Evolutionary conservation across 78 protist species (phyloP).

Genomic region (Andalucia godoyi): DNA sequence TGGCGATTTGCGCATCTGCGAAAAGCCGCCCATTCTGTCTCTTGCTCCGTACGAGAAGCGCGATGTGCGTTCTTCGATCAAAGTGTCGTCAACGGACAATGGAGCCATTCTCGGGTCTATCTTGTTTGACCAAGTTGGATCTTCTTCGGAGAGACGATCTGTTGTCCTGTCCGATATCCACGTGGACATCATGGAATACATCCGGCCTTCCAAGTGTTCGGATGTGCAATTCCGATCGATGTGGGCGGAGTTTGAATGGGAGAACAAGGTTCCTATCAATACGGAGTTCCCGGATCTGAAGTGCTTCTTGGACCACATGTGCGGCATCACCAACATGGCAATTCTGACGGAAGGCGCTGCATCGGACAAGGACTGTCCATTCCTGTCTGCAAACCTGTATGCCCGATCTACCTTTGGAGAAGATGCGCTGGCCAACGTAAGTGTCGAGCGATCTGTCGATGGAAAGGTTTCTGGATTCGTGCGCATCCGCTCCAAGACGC

Average conservation of each 20-base stretch:
- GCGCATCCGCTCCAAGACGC: conserved; percentile 86
- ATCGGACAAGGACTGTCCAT: conserved; percentile 71
- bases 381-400: conserved; percentile 86
- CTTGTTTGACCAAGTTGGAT: conserved; percentile 63
- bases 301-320: conserved; percentile 66
- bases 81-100: conserved; percentile 90
- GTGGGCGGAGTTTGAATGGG: conserved; percentile 98
- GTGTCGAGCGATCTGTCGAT: conserved; percentile 47
- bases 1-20: conserved; percentile 87
- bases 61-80: conserved; percentile 52
- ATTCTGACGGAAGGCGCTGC: conserved; percentile 65
- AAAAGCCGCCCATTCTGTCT: conserved; percentile 67
- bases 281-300: conserved; percentile 32
- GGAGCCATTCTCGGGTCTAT: conserved; percentile 89
- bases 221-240: conserved; percentile 69
- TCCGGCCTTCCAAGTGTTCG: conserved; percentile 71
- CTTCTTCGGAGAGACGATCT: conserved; percentile 44
- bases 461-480: conserved; percentile 71
- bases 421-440: conserved; percentile 86
- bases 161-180: conserved; percentile 85
- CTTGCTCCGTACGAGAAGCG: conserved; percentile 58
- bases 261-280: conserved; percentile 74
- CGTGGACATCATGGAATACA: conserved; percentile 93
- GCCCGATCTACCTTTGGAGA: conserved; percentile 84
- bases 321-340: conserved; percentile 78